A percentile compares a stretch with the other conserved stretches of the same genome.
Evolutionary conservation across 2,329 filamentous ascomycete species (phyloP).

Genomic region (Aureobasidium lini): DNA sequence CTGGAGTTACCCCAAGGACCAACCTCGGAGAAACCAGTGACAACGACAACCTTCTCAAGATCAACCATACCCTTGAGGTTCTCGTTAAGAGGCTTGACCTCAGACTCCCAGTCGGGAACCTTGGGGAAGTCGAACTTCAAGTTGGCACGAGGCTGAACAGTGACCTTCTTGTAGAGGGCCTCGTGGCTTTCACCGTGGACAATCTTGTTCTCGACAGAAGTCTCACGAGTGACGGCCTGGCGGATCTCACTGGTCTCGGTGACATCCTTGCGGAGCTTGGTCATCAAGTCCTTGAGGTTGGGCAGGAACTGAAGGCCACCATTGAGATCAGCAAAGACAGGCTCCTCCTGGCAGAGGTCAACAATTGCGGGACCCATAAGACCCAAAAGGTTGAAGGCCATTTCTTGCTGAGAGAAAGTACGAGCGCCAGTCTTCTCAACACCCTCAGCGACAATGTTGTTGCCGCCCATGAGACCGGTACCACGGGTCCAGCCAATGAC

Average conservation of each 20-base stretch:
- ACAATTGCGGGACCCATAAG: constrained; percentile 92
- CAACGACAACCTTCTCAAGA: constrained; percentile 93
- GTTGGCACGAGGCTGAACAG: constrained; percentile 88
- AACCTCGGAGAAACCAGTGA: constrained; percentile 92
- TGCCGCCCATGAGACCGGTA: constrained; percentile 94
- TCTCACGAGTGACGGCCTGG: constrained; percentile 91
- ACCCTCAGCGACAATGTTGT: constrained; percentile 95
- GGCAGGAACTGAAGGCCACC: constrained; percentile 96
- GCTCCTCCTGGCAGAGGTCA: constrained; percentile 90
- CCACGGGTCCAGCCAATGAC: constrained; percentile 99
- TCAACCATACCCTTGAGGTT: constrained; percentile 97
- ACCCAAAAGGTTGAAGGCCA: constrained; percentile 97
- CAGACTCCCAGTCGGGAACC: constrained; percentile 84
- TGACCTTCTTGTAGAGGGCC: constrained; percentile 88
- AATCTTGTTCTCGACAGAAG: constrained; percentile 90
- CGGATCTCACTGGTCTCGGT: constrained; percentile 93
- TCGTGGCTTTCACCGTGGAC: constrained; percentile 92
- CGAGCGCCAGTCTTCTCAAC: constrained; percentile 95
- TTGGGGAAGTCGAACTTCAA: constrained; percentile 95
- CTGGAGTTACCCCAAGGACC: constrained; percentile 98
- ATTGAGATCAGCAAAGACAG: constrained; percentile 94
- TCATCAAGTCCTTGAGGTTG: constrained; percentile 91
- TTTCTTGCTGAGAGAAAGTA: constrained; percentile 98
- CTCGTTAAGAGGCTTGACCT: constrained; percentile 80
- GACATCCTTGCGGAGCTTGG: constrained; percentile 83